phyloP scores from a whole-genome alignment of 1,284 basidiomycete genomes.

The Mycena citricolor region DNA sequence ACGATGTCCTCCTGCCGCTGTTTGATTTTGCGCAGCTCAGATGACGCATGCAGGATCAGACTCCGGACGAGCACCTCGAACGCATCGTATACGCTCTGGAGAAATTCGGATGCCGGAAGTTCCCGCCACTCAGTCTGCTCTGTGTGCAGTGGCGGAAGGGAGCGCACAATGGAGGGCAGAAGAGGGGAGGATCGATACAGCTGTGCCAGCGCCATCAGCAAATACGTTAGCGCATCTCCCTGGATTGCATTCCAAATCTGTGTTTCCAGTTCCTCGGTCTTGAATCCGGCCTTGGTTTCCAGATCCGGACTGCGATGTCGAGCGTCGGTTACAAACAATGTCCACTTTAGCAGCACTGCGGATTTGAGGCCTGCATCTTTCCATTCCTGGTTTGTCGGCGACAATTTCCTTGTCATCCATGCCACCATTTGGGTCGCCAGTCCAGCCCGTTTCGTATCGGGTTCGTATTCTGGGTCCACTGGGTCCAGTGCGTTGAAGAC shows the following conservation, averaged over 20 bases:
- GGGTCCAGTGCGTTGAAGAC: constrained; percentile 70
- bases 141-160: constrained; percentile 34
- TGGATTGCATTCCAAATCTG: constrained; percentile 82
- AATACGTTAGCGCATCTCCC: constrained; percentile 80
- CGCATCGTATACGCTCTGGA: constrained; percentile 58
- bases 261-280: constrained; percentile 76
- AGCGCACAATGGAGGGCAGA: constrained; percentile 48
- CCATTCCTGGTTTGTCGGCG: constrained; percentile 58
- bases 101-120: constrained; percentile 64
- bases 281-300: constrained; percentile 66
- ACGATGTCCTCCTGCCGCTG: constrained; percentile 87
- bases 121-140: constrained; percentile 62
- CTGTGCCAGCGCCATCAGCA: constrained; percentile 55
- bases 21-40: constrained; percentile 88
- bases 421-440: constrained; percentile 51
- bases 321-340: constrained; percentile 77
- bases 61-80: constrained; percentile 75
- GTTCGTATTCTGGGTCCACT: constrained; percentile 50
- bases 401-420: constrained; percentile 59
- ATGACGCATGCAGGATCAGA: constrained; percentile 77
- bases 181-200: constrained; percentile 46
- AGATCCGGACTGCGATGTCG: constrained; percentile 68
- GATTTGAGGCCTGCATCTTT: constrained; percentile 76
- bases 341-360: constrained; percentile 81
- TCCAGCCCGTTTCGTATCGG: constrained; percentile 44